Evolutionary conservation across 805 yeast genomes (phyloP).

Genomic region (Monosporozyma solicola): DNA sequence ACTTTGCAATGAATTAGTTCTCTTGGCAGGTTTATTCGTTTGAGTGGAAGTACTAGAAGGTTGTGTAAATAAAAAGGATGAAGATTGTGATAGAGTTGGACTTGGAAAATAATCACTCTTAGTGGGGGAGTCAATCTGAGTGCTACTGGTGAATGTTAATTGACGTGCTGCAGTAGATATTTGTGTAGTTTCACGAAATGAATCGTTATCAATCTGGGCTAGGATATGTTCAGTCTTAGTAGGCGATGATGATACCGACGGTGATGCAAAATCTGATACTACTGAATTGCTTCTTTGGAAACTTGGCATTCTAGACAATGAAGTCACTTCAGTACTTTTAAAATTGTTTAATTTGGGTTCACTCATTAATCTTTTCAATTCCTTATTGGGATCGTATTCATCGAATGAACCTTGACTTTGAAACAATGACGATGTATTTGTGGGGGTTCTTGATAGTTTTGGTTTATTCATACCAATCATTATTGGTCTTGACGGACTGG

Average conservation of each 20-base stretch:
- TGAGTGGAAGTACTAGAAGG: neutral
- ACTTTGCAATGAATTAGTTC: constrained; percentile 14
- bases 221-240: constrained; percentile 5
- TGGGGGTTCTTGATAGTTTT: constrained; percentile 1
- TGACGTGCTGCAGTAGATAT: constrained; percentile 8
- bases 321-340: constrained; percentile 8
- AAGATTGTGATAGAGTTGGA: neutral
- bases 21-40: constrained; percentile 5
- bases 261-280: neutral
- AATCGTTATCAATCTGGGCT: constrained; percentile 4
- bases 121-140: neutral
- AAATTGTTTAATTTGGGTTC: constrained; percentile 20
- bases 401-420: constrained; percentile 28
- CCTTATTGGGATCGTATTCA: constrained; percentile 23
- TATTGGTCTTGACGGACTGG: neutral
- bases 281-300: constrained; percentile 2
- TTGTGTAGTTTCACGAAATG: constrained; percentile 7
- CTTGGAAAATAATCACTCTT: neutral
- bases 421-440: constrained; percentile 5
- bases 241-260: constrained; percentile 2
- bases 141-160: constrained; percentile 13
- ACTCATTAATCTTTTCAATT: constrained; percentile 13
- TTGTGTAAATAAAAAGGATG: neutral
- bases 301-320: constrained; percentile 7
- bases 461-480: neutral